These are phyloP conservation scores for Plasmodium gallinaceum DNA, from an alignment of 169 alveolate species.

Conservation along the genomic window DNA sequence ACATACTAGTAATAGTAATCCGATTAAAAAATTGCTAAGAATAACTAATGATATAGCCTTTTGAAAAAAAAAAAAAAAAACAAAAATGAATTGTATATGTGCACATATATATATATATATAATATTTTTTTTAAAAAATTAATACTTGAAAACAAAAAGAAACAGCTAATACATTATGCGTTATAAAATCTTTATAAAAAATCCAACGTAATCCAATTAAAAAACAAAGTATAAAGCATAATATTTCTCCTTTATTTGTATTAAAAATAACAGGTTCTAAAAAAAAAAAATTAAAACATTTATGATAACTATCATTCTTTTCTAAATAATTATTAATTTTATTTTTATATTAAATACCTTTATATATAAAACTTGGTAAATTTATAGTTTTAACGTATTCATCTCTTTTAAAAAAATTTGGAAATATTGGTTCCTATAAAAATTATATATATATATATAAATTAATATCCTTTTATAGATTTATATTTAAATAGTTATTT, in stretches of 20 bases:
- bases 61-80: neutral
- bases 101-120: constrained; percentile 5
- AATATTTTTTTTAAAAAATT: neutral
- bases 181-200: constrained; percentile 62
- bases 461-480: neutral
- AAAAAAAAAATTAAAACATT: neutral
- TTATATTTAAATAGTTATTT: too few relatives aligned
- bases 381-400: constrained; percentile 59
- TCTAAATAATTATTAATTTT: neutral
- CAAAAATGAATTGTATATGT: neutral
- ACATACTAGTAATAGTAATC: constrained; percentile 54
- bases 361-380: constrained; percentile 39
- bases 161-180: constrained; percentile 70
- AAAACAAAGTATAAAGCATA: constrained; percentile 42
- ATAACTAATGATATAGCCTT: constrained; percentile 75
- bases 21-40: constrained; percentile 68
- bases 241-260: constrained; percentile 76
- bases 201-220: constrained; percentile 65
- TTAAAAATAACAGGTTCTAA: constrained; percentile 68
- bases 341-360: constrained; percentile 35
- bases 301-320: neutral
- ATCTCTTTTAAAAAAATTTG: constrained; percentile 61
- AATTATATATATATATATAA: neutral
- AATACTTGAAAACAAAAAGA: constrained; percentile 76
- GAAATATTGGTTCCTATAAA: constrained; percentile 70